phyloP scores from a whole-genome alignment of 2,329 filamentous ascomycete genomes.

The Podosphaera aphanis region DNA sequence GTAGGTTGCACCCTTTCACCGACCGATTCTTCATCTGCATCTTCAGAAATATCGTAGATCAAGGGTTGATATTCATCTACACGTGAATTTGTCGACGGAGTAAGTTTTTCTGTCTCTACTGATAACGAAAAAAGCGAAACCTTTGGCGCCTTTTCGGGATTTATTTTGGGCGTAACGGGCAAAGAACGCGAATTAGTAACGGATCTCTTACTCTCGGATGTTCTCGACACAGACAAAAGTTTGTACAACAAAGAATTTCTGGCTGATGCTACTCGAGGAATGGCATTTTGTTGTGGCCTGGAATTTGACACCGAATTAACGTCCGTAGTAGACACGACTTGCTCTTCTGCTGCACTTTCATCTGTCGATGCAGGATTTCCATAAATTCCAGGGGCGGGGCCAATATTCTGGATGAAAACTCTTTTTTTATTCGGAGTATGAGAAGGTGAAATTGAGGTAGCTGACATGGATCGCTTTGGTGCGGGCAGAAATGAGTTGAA shows the following conservation, averaged over 20 bases:
- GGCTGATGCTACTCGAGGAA: slow-evolving; percentile 39
- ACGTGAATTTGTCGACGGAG: slow-evolving; percentile 3
- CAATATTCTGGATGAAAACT: slow-evolving; percentile 56
- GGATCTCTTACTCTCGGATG: slow-evolving; percentile 38
- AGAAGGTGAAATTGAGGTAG: slow-evolving; percentile 16
- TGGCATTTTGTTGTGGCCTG: slow-evolving; percentile 16
- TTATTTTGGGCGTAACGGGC: slow-evolving; percentile 9
- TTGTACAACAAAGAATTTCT: slow-evolving; percentile 74
- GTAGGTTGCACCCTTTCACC: slow-evolving; percentile 7
- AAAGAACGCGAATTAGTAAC: slow-evolving; percentile 4
- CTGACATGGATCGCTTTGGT: slow-evolving; percentile 37
- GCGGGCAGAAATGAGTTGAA: slow-evolving; percentile 75
- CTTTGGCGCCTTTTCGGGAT: slow-evolving; percentile 20
- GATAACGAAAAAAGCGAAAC: slow-evolving; percentile 47
- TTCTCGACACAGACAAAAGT: slow-evolving; percentile 63
- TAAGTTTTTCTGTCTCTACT: slow-evolving; percentile 16
- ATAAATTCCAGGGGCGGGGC: slow-evolving; percentile 59
- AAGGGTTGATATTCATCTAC: slow-evolving; percentile 26
- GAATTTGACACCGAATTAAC: slow-evolving; percentile 9
- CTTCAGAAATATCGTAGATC: slow-evolving; percentile 18
- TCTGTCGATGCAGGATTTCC: slow-evolving; percentile 23
- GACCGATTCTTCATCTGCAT: slow-evolving; percentile 4
- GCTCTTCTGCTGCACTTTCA: slow-evolving; percentile 10
- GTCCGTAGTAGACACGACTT: slow-evolving; percentile 8
- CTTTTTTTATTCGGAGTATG: slow-evolving; percentile 12